These are phyloP conservation scores for Rhododendron ovatum DNA, from an alignment of 148 eudicot species.

Conservation along the genomic window DNA sequence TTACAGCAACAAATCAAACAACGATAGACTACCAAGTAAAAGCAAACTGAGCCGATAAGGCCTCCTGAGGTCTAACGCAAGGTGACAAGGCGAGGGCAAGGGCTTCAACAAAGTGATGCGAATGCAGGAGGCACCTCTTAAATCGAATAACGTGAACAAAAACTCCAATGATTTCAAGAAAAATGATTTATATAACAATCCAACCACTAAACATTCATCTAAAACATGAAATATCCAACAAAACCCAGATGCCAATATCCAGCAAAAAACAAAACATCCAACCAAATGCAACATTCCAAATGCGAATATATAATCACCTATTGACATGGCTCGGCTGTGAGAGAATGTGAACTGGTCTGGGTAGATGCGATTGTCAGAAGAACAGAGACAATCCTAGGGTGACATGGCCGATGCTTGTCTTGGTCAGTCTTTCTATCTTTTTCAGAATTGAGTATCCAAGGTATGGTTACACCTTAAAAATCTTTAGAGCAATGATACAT, in stretches of 20 bases:
- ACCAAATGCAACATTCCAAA: neutral
- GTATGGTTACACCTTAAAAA: too few species aligned
- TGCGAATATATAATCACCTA: neutral
- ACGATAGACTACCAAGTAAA: neutral
- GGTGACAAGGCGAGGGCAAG: neutral
- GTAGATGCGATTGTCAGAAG: too few species aligned
- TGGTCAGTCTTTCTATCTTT: too few species aligned
- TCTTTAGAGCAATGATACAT: too few species aligned
- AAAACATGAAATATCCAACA: neutral
- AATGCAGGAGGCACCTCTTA: neutral
- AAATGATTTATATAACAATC: neutral
- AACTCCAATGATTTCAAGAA: neutral
- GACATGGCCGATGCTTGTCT: too few species aligned
- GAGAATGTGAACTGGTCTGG: neutral
- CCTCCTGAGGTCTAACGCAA: neutral
- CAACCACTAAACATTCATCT: neutral
- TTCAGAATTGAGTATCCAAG: too few species aligned
- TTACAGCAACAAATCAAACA: neutral
- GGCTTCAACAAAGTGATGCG: neutral
- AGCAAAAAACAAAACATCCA: neutral
- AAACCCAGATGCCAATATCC: neutral
- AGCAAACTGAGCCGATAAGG: neutral
- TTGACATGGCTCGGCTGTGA: neutral
- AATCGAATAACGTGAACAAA: neutral
- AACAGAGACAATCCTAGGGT: too few species aligned